phyloP scores from a whole-genome alignment of 1,284 basidiomycete species.

The Trametes pubescens region DNA sequence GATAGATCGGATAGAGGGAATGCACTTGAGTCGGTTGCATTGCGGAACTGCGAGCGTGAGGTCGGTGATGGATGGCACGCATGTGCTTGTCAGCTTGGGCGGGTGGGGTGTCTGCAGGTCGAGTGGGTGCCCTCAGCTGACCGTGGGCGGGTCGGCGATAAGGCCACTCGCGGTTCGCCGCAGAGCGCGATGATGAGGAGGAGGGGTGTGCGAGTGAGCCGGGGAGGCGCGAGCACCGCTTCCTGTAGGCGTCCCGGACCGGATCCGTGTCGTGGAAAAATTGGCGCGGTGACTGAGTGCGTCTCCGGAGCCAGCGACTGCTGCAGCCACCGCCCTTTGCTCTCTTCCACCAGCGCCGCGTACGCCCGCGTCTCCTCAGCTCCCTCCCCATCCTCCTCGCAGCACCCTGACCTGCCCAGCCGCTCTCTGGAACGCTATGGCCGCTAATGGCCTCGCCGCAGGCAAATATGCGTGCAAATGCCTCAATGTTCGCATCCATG shows the following conservation, averaged over 20 bases:
- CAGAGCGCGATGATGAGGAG: not conserved
- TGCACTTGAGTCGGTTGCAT: conserved; percentile 17
- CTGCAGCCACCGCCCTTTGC: conserved; percentile 18
- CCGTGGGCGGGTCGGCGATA: conserved; percentile 10
- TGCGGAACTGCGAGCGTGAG: conserved; percentile 9
- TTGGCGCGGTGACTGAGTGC: conserved; percentile 24
- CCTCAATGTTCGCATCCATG: conserved; percentile 69
- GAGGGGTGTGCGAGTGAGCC: not conserved
- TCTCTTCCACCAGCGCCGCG: conserved; percentile 2
- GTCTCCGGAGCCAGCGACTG: conserved; percentile 7
- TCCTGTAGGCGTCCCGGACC: conserved; percentile 25
- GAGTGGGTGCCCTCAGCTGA: conserved; percentile 18
- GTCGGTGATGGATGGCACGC: conserved; percentile 1
- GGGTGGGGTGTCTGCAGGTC: conserved; percentile 10
- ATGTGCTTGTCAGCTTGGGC: not conserved
- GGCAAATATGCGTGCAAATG: conserved; percentile 67
- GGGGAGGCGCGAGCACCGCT: conserved; percentile 1
- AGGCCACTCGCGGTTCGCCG: not conserved
- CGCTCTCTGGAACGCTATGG: conserved; percentile 36
- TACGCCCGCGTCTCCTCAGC: conserved; percentile 11
- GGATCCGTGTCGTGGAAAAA: conserved; percentile 38
- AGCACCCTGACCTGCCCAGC: conserved; percentile 8
- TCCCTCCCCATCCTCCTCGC: conserved; percentile 3
- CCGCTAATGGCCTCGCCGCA: conserved; percentile 38
- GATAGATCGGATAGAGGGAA: conserved; percentile 30